phyloP scores from a whole-genome alignment of 2,329 filamentous ascomycete genomes.

The Aspergillus jensenii region DNA sequence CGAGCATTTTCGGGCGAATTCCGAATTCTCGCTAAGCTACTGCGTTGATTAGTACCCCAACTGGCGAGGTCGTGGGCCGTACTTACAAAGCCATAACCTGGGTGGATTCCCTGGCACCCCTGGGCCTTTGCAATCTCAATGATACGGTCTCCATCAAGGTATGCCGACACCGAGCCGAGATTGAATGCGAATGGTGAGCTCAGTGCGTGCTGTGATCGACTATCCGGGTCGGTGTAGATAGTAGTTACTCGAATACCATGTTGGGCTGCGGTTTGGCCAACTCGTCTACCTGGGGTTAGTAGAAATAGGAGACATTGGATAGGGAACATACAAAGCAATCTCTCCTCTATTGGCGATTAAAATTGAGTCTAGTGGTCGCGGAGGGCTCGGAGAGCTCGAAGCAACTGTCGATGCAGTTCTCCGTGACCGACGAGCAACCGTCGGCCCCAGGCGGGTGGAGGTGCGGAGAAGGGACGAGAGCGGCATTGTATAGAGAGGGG shows the following conservation, averaged over 20 bases:
- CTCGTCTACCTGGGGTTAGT: constrained; percentile 55
- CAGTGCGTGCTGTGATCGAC: constrained; percentile 80
- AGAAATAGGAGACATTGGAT: not conserved
- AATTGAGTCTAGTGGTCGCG: constrained; percentile 65
- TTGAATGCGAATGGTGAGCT: constrained; percentile 81
- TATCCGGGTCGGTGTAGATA: constrained; percentile 91
- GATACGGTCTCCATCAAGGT: constrained; percentile 91
- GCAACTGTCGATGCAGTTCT: constrained; percentile 32
- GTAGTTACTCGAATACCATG: constrained; percentile 93
- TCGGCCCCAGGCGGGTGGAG: constrained; percentile 34
- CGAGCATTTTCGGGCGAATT: constrained; percentile 83
- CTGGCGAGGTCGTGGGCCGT: not conserved
- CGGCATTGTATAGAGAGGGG: constrained; percentile 28
- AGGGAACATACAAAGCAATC: constrained; percentile 68
- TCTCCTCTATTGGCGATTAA: constrained; percentile 96
- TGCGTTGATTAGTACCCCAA: constrained; percentile 2
- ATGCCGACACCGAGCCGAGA: constrained; percentile 78
- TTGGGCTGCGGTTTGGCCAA: constrained; percentile 80
- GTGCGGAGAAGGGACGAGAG: constrained; percentile 43
- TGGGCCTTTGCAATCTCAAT: constrained; percentile 82
- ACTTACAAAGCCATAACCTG: constrained; percentile 81
- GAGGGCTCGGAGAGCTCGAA: constrained; percentile 21
- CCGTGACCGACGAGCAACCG: constrained; percentile 26
- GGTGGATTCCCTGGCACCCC: constrained; percentile 88
- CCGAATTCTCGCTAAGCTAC: constrained; percentile 82